Conservation (phyloP, 164 flowering plant genomes). For the Nymphaea thermarum region DNA sequence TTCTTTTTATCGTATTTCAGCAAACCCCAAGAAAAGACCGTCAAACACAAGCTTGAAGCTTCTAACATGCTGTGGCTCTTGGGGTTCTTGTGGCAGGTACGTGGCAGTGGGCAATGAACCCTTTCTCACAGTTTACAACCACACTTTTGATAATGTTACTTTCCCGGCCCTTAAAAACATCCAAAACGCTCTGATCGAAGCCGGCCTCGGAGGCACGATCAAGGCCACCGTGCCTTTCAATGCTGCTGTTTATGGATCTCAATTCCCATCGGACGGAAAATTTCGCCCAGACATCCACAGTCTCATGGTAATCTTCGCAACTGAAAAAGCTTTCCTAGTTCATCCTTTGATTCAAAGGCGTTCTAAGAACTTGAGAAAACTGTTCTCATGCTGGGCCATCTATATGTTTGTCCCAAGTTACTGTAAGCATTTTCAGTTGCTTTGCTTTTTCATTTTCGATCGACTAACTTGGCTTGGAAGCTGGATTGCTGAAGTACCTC, state of each 20-base stretch:
- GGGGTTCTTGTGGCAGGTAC: slow-evolving; percentile 8
- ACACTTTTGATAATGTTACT: slow-evolving; percentile 8
- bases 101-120: slow-evolving; percentile 23
- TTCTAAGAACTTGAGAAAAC: too few relatives aligned
- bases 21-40: not conserved
- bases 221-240: slow-evolving; percentile 20
- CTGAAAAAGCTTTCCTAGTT: not conserved
- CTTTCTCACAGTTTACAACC: slow-evolving; percentile 12
- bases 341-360: not conserved
- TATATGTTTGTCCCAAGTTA: too few relatives aligned
- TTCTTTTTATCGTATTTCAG: not conserved
- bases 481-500: too few relatives aligned
- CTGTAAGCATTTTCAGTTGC: too few relatives aligned
- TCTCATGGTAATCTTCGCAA: slow-evolving; percentile 5
- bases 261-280: slow-evolving; percentile 18
- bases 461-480: too few relatives aligned
- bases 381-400: too few relatives aligned
- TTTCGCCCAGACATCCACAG: slow-evolving; percentile 13
- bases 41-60: not conserved
- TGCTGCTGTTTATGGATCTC: slow-evolving; percentile 16
- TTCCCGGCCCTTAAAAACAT: slow-evolving; percentile 19
- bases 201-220: slow-evolving; percentile 11
- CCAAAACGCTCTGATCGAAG: slow-evolving; percentile 16
- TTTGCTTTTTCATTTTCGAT: too few relatives aligned
- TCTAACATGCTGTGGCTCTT: not conserved